Evolutionary conservation across 768 basidiomycete genomes (phyloP).

Genomic region (Pholiota conissans): DNA sequence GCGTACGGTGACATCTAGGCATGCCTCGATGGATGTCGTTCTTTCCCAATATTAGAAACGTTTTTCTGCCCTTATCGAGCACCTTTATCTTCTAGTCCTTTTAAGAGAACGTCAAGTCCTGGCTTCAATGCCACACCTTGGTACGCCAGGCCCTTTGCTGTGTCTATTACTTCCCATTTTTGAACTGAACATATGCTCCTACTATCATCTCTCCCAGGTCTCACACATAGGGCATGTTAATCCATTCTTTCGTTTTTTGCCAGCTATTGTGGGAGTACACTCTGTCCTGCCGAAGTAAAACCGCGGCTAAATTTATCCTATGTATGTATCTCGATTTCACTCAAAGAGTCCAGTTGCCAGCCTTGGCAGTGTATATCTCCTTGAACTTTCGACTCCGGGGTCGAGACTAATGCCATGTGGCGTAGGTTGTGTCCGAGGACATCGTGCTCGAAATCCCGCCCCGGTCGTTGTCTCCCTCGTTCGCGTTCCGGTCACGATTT

Average conservation of each 20-base stretch:
- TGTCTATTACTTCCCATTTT: slow-evolving; percentile 9
- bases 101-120: background rate
- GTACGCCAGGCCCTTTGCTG: slow-evolving; percentile 3
- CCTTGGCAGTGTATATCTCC: background rate
- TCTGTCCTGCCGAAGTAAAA: slow-evolving; percentile 18
- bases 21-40: background rate
- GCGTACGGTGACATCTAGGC: background rate
- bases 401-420: slow-evolving; percentile 20
- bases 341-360: slow-evolving; percentile 1
- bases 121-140: slow-evolving; percentile 11
- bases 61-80: slow-evolving; percentile 16
- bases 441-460: slow-evolving; percentile 14
- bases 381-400: background rate
- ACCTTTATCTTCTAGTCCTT: slow-evolving; percentile 5
- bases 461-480: slow-evolving; percentile 5
- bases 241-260: slow-evolving; percentile 19
- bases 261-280: slow-evolving; percentile 14
- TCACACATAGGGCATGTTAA: slow-evolving; percentile 16
- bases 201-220: background rate
- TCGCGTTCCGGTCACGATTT: background rate
- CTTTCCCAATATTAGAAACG: slow-evolving; percentile 7
- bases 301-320: slow-evolving; percentile 12
- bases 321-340: background rate
- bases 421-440: slow-evolving; percentile 17
- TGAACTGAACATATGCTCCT: slow-evolving; percentile 6